Base-by-base conservation (phyloP, 257 asterid species). In the Echium plantagineum region DNA sequence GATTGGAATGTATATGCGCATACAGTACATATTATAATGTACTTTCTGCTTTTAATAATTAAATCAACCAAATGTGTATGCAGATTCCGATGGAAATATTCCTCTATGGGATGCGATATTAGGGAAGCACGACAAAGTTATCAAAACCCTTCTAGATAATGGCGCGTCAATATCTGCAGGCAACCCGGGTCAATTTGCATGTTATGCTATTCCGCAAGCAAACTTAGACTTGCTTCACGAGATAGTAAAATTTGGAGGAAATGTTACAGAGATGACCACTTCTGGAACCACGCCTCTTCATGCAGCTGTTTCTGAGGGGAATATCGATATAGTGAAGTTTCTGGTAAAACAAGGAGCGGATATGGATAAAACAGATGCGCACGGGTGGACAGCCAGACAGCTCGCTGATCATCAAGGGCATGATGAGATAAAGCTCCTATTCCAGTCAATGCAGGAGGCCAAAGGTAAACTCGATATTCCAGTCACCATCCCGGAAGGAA, bases 11-110 rank as follows among this genome's bases (percentile, higher is more conserved):
- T 7, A 21, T 9, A 56, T 56, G 22, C 15, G 60, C 24, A 16
- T 21, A 21, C 20, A 6, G 8, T 24, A 24, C 0, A 7, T 30
- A 26, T 61, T 20, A 5, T 28, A 52, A n/a, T 21, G 54, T 13
- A 20, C 15, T 28, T 48, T 28, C 4, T 28, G 7, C 32, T 28
- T 28, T 6, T 28, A 28, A 4, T 28, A 28, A 28, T 28, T 15
- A 42, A 22, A 49, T 8, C 9, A 13, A 52, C 5, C 19, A 18
- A 16, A 53, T 31, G 7, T 16, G 22, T 24, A 5, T 69, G 74
- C 85, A 85, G 96, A 89, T 79, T 74, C 83, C 5, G 97, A 89
- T 66, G 97, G 94, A 48, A 72, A 65, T 51, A 91, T 86, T 62
- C 93, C 97, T 5, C 66, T 86, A 12, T 84, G 95, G 95, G 90